Base-by-base conservation (phyloP, 1,284 basidiomycete genomes). In the Microstroma glucosiphilum region DNA sequence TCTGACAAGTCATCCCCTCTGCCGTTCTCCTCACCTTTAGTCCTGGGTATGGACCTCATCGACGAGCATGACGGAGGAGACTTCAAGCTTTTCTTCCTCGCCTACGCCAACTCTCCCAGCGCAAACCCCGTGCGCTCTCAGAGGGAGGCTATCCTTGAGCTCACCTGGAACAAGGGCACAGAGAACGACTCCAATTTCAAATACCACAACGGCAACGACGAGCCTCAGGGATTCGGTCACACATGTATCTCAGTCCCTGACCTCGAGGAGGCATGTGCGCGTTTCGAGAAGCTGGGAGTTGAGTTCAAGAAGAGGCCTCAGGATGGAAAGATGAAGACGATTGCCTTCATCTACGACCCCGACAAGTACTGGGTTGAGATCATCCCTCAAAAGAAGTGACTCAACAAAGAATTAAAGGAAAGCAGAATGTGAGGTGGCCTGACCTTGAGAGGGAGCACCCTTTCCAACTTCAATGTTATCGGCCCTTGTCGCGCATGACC, bases 11-110 rank as follows among this genome's bases (percentile, higher is more conserved):
- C n/a, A n/a, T n/a, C n/a, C n/a, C 30, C 51, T 54, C 19, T 26
- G 13, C 15, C 51, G 19, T 15, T 54, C 51, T 54, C 25, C 58
- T 88, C 84, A 7, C 25, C 25, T 26, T 13, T 21, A 54, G 79
- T 87, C 59, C 83, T 96, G 54, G 92, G 93, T 68, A 94, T 96
- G 92, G 88, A 92, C 57, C 82, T 90, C 57, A 83, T 91, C 60
- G 84, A 84, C 63, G 71, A 61, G 49, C 69, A 75, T 69, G 65
- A 74, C n/a, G 73, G 56, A 37, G 68, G 57, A 43, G 84, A 85
- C 70, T 91, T 90, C 79, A 88, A 87, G 0, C 83, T 90, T 26
- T 91, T 90, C 81, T 92, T 91, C 82, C 85, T 92, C 56, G 89
- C 84, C 30, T 91, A 85, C 80, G 86, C 88, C 71, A 83, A 87